Evolutionary conservation across 805 yeast species (phyloP), one percentile per base, ranked within the genome.

Genomic region (Wickerhamomyces pijperi): DNA sequence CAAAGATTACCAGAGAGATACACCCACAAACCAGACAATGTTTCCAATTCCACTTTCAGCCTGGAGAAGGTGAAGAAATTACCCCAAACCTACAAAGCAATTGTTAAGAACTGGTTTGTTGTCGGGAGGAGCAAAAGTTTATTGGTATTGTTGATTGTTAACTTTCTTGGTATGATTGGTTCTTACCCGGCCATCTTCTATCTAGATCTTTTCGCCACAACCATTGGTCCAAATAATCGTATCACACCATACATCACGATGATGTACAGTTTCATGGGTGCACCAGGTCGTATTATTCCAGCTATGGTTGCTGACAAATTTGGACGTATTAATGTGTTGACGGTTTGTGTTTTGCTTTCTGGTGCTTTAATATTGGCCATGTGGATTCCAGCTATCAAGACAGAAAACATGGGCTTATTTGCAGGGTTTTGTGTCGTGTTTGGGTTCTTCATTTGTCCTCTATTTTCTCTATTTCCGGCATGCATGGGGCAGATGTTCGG

Each of bases 131-230:
- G 42, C 17, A 13, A 37, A 8, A 39, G 39, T 16, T 49, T 42
- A 28, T 34, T 36, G 9, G 15, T 15, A 2, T 34, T 50, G 32
- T 28, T 48, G 13, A 5, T 46, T 2, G 37, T 42, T 5, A 50
- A 50, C 19, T 35, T 48, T 3, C 18, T 49, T 3, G 51, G 53
- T 3, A 47, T 49, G 48, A 43, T 50, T 38, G 51, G 47, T 2
- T 37, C 53, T 15, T 50, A 47, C 39, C 49, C 54, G 9, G 49
- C 53, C 2, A 50, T 50, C 11, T 50, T 50, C 32, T 50, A 49
- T 37, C 33, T 50, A 18, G 54, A 50, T 39, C 49, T 46, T 32
- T 50, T 47, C 38, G 54, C 50, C 14, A 42, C 41, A 1, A 23
- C 43, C 11, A 42, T 49, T 12, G 34, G 28, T 12, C 54, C 54